phyloP scores from a whole-genome alignment of 495 filamentous ascomycete genomes.

The Tuber microsphaerosporum region DNA sequence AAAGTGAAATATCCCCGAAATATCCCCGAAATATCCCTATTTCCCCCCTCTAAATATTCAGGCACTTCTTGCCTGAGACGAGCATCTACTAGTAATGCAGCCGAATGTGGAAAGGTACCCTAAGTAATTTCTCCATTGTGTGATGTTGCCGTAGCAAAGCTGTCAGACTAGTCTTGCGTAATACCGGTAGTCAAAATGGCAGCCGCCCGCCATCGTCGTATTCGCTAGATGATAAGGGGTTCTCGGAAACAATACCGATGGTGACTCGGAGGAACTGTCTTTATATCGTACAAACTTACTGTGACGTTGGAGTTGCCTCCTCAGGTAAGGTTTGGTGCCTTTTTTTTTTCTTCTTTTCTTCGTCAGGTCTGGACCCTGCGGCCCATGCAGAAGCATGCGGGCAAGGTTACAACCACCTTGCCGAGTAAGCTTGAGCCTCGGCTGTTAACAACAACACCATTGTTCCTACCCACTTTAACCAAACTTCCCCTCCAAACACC shows the following conservation, averaged over 20 bases:
- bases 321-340: neutral
- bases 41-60: too few relatives aligned
- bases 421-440: conserved; percentile 11
- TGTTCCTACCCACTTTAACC: conserved; percentile 29
- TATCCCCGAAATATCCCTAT: too few relatives aligned
- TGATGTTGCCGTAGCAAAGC: too few relatives aligned
- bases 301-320: neutral
- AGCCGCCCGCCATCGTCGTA: too few relatives aligned
- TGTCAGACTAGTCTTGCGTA: too few relatives aligned
- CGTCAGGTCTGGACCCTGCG: neutral
- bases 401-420: neutral
- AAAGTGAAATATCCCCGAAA: too few relatives aligned
- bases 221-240: neutral
- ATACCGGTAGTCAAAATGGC: too few relatives aligned
- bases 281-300: neutral
- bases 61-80: too few relatives aligned
- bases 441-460: conserved; percentile 19
- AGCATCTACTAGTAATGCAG: too few relatives aligned
- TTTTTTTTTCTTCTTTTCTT: neutral
- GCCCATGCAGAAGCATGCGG: neutral
- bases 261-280: neutral
- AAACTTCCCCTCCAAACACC: conserved; percentile 14
- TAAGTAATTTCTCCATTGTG: too few relatives aligned
- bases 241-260: neutral
- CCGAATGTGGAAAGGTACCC: too few relatives aligned